phyloP scores from a whole-genome alignment of 345 rosid species.

The Orychophragmus violaceus region DNA sequence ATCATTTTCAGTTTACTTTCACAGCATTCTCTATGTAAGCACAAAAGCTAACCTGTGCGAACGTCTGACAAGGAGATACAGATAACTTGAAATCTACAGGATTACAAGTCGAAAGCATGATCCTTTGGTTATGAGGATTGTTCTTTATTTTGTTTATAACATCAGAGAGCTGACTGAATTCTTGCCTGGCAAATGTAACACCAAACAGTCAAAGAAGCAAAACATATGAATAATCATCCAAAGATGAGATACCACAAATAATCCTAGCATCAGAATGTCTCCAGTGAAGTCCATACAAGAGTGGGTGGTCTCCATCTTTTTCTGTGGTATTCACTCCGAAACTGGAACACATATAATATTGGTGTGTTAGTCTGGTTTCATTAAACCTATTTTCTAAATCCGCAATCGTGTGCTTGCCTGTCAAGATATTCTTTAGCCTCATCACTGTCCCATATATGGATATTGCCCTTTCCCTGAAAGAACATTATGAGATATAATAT shows the following conservation, averaged over 20 bases:
- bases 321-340: slow-evolving; percentile 52
- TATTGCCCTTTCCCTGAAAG: slow-evolving; percentile 54
- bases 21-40: background rate
- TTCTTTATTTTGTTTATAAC: too few species aligned
- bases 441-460: slow-evolving; percentile 74
- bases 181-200: background rate
- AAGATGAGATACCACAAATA: too few species aligned
- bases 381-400: background rate
- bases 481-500: background rate
- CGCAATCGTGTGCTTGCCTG: slow-evolving; percentile 31
- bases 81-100: too few species aligned
- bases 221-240: background rate
- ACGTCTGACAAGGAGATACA: slow-evolving; percentile 77
- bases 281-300: slow-evolving; percentile 80
- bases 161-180: too few species aligned
- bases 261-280: slow-evolving; percentile 83
- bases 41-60: slow-evolving; percentile 55
- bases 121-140: too few species aligned
- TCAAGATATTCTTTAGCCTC: slow-evolving; percentile 77
- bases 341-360: slow-evolving; percentile 33
- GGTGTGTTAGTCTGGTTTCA: background rate
- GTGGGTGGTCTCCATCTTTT: slow-evolving; percentile 69
- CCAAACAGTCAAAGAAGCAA: background rate
- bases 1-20: background rate
- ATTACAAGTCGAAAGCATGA: slow-evolving; percentile 69